Conservation (phyloP, 2,329 filamentous ascomycete species). For the Trichocomaceae sp. region DNA sequence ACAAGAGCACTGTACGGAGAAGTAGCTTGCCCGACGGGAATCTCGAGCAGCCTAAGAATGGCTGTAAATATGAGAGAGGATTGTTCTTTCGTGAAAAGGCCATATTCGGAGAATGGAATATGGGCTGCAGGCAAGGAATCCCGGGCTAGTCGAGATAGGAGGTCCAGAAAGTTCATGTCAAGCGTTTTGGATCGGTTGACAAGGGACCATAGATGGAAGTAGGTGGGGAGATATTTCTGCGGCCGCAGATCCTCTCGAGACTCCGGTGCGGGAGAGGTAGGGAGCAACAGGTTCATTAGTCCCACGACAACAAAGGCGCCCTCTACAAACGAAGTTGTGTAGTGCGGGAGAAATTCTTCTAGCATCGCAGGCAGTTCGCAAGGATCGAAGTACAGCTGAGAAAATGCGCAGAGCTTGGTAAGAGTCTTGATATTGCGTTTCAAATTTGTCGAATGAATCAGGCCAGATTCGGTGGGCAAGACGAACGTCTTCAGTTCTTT, state of each 20-base stretch:
- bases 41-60: conserved; percentile 80
- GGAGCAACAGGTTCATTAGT: conserved; percentile 77
- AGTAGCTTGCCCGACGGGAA: conserved; percentile 90
- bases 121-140: conserved; percentile 71
- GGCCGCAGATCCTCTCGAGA: conserved; percentile 72
- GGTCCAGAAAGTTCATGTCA: conserved; percentile 81
- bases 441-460: conserved; percentile 55
- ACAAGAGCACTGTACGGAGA: conserved; percentile 78
- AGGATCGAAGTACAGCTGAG: conserved; percentile 88
- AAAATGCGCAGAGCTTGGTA: conserved; percentile 82
- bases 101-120: conserved; percentile 75
- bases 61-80: conserved; percentile 90
- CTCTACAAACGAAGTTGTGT: conserved; percentile 86
- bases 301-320: conserved; percentile 91
- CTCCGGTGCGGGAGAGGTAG: conserved; percentile 66
- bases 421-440: conserved; percentile 66
- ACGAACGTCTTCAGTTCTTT: conserved; percentile 88
- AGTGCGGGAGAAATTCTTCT: conserved; percentile 75
- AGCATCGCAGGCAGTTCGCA: conserved; percentile 74
- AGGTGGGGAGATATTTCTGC: conserved; percentile 80
- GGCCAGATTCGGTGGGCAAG: conserved; percentile 69
- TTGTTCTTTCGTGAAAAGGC: conserved; percentile 88
- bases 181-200: conserved; percentile 82
- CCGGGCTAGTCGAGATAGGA: conserved; percentile 77
- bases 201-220: conserved; percentile 95